Evolutionary conservation across 202 grass and related monocot species (phyloP), one percentile per base, ranked within the genome.

Genomic region (Schoenoplectus tabernaemontani): DNA sequence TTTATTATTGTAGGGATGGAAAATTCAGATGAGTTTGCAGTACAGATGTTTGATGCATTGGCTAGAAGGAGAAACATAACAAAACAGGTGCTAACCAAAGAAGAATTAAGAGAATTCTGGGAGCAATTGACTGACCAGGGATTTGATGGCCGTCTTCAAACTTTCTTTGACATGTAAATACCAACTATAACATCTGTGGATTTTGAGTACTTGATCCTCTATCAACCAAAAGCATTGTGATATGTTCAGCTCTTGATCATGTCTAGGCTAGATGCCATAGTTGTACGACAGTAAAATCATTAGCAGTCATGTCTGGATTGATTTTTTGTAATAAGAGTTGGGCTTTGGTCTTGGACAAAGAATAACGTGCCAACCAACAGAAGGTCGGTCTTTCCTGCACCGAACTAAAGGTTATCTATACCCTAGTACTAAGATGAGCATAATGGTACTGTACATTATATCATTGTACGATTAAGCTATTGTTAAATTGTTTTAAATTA

Each of bases 111-210:
- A 89, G 93, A 96, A 73, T 96, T 96, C 85, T 96, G 88, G 90
- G 93, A 89, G 62, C 90, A 96, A 62, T 84, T 96, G 26, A 89
- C 82, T 15, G 86, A 96, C 80, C 85, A 91, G 73, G 86, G 86
- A 78, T 96, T 96, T 33, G 90, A 96, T 83, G 87, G 79, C 73
- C 93, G 93, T 36, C 88, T 96, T 16, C 86, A 32, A 16, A 96
- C 90, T 82, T 96, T 96, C 84, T 96, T 96, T 82, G 93, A 93
- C 81, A 96, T 96, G 93, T 96, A 84, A 89, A 82, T 59, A 82
- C 54, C 54, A 9, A 57, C n/a, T 65, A 59, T 81, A n/a, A n/a
- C n/a, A n/a, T n/a, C n/a, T n/a, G n/a, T n/a, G n/a, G 26, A 54
- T 74, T 34, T 34, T 10, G 28, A 53, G 46, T 74, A 74, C 6